Conservation (phyloP, 768 basidiomycete species). For the Tulasnella sp. region DNA sequence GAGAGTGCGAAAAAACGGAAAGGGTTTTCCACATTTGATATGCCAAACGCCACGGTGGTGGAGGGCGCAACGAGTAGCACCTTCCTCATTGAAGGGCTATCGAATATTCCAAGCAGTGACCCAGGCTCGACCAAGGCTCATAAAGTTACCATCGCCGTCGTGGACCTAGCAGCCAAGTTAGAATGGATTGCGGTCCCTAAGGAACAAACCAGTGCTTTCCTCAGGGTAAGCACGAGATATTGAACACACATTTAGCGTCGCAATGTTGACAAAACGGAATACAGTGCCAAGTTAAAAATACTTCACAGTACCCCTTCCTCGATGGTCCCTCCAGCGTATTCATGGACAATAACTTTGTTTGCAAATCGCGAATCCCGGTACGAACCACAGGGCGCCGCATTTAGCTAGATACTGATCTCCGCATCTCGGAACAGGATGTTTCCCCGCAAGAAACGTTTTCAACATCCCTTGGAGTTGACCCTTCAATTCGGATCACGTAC, state of each 20-base stretch:
- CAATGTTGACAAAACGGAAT: background rate
- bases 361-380: conserved; percentile 28
- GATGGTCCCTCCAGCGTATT: conserved; percentile 27
- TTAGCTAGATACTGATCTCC: background rate
- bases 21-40: background rate
- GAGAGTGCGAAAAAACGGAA: background rate
- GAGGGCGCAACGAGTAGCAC: conserved; percentile 24
- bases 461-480: conserved; percentile 30
- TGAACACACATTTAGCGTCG: background rate
- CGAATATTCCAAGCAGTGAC: conserved; percentile 28
- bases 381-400: background rate
- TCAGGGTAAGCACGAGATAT: conserved; percentile 16
- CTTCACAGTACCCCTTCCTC: conserved; percentile 25
- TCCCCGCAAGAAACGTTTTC: conserved; percentile 28
- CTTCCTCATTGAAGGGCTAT: conserved; percentile 28
- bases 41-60: conserved; percentile 1
- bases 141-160: conserved; percentile 28
- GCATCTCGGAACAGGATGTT: conserved; percentile 9
- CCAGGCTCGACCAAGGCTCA: conserved; percentile 9
- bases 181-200: conserved; percentile 30
- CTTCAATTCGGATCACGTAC: conserved; percentile 28
- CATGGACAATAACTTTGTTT: conserved; percentile 30
- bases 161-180: conserved; percentile 27
- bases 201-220: conserved; percentile 25
- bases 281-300: conserved; percentile 29